phyloP scores from a whole-genome alignment of 345 rosid genomes.

The Trapa bicornis region DNA sequence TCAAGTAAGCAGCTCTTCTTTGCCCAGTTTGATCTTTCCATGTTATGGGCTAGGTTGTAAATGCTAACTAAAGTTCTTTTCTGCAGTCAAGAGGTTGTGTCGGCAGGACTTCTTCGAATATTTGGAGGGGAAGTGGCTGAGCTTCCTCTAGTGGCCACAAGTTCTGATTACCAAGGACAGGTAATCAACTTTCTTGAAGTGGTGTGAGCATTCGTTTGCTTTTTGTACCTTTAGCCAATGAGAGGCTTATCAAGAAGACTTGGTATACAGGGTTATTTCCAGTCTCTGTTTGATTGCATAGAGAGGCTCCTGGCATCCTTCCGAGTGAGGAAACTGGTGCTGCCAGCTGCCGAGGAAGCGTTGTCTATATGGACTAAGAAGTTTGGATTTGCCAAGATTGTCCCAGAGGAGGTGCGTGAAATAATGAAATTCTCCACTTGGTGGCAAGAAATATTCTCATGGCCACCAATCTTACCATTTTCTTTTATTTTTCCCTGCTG shows the following conservation, averaged over 20 bases:
- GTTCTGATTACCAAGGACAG: conserved; percentile 52
- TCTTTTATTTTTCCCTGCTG: background rate
- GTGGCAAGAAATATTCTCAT: background rate
- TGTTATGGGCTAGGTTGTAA: conserved; percentile 3
- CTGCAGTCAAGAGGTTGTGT: conserved; percentile 68
- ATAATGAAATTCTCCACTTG: background rate
- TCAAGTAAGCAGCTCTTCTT: conserved; percentile 45
- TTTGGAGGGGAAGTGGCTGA: conserved; percentile 85
- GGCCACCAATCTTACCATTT: background rate
- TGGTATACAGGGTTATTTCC: conserved; percentile 72
- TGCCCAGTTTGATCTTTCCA: background rate
- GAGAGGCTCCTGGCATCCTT: conserved; percentile 58
- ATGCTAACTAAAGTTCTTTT: conserved; percentile 9
- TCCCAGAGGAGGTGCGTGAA: conserved; percentile 42
- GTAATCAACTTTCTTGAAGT: conserved; percentile 19
- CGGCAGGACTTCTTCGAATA: conserved; percentile 65
- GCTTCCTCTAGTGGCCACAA: conserved; percentile 84
- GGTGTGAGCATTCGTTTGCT: background rate
- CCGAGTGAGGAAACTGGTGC: conserved; percentile 52
- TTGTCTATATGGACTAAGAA: conserved; percentile 82
- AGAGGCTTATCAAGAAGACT: background rate
- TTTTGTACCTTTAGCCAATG: background rate
- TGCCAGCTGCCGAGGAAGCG: conserved; percentile 87
- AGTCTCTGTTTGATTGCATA: conserved; percentile 56
- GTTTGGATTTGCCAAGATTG: conserved; percentile 59